Evolutionary conservation across 805 yeast species (phyloP).

Genomic region (Starmerella vaccinii): DNA sequence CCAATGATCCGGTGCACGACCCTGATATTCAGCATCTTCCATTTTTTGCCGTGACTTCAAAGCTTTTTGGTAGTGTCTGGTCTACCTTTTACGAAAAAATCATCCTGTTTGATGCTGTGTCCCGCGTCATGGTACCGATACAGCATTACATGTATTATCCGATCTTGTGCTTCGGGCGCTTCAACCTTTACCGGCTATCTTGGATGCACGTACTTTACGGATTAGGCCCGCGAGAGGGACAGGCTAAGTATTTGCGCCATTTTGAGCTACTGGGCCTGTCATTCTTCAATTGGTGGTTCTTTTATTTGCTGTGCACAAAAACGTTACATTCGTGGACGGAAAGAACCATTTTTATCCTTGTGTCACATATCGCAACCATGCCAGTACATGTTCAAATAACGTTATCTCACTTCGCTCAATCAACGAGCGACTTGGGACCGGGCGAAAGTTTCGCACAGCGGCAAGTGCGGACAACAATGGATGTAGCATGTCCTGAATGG

Average conservation of each 20-base stretch:
- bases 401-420: slow-evolving; percentile 84
- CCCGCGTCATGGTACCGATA: slow-evolving; percentile 46
- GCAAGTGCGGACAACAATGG: slow-evolving; percentile 87
- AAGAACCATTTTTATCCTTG: slow-evolving; percentile 51
- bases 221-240: slow-evolving; percentile 67
- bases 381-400: slow-evolving; percentile 91
- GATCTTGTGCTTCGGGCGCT: slow-evolving; percentile 69
- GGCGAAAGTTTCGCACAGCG: slow-evolving; percentile 69
- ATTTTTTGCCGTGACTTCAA: slow-evolving; percentile 72
- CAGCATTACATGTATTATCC: slow-evolving; percentile 71
- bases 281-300: slow-evolving; percentile 73
- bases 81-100: slow-evolving; percentile 69
- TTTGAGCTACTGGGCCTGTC: slow-evolving; percentile 60
- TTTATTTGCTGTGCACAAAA: slow-evolving; percentile 49
- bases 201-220: slow-evolving; percentile 71
- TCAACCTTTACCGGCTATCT: slow-evolving; percentile 70
- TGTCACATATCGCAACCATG: slow-evolving; percentile 75
- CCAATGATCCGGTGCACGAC: slow-evolving; percentile 90
- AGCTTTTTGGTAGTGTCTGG: slow-evolving; percentile 56
- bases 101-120: slow-evolving; percentile 57
- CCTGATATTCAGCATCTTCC: slow-evolving; percentile 93
- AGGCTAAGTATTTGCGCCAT: slow-evolving; percentile 79
- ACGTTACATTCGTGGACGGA: slow-evolving; percentile 44
- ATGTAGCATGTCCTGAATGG: slow-evolving; percentile 90
- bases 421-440: slow-evolving; percentile 74